Evolutionary conservation across 1,139 yeast species (phyloP).

Genomic region (Candida mesenterica): DNA sequence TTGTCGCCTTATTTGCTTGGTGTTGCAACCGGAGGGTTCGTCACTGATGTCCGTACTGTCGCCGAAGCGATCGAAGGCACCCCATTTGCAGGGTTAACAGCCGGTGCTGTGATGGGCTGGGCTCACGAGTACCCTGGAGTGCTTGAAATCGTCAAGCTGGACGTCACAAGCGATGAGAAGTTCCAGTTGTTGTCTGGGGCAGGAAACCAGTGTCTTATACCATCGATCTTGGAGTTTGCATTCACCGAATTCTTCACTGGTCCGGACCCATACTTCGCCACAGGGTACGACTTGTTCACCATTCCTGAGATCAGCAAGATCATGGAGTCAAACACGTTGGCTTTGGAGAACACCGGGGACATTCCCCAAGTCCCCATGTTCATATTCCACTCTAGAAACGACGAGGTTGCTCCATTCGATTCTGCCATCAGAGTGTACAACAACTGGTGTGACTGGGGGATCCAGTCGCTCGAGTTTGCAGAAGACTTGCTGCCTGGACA

Average conservation of each 20-base stretch:
- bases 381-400: slow-evolving; percentile 33
- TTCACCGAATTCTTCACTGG: slow-evolving; percentile 18
- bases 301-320: slow-evolving; percentile 14
- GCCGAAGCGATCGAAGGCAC: slow-evolving; percentile 22
- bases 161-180: slow-evolving; percentile 1
- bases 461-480: slow-evolving; percentile 7
- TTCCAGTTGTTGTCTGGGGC: not conserved
- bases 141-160: not conserved
- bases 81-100: slow-evolving; percentile 24
- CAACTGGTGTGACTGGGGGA: slow-evolving; percentile 32
- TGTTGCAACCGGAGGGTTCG: slow-evolving; percentile 33
- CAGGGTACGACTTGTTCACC: slow-evolving; percentile 19
- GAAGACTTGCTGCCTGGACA: slow-evolving; percentile 11
- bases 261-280: slow-evolving; percentile 10
- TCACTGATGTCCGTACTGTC: slow-evolving; percentile 21
- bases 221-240: slow-evolving; percentile 10
- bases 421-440: slow-evolving; percentile 25
- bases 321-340: slow-evolving; percentile 18
- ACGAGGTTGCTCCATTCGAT: slow-evolving; percentile 28
- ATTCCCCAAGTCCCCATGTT: slow-evolving; percentile 35
- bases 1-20: slow-evolving; percentile 23
- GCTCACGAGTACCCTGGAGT: slow-evolving; percentile 24
- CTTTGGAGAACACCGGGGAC: slow-evolving; percentile 19
- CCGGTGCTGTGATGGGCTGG: slow-evolving; percentile 26
- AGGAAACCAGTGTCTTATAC: slow-evolving; percentile 8